Conservation (phyloP, 1,284 basidiomycete genomes). For the Leccinum pachyderme region DNA sequence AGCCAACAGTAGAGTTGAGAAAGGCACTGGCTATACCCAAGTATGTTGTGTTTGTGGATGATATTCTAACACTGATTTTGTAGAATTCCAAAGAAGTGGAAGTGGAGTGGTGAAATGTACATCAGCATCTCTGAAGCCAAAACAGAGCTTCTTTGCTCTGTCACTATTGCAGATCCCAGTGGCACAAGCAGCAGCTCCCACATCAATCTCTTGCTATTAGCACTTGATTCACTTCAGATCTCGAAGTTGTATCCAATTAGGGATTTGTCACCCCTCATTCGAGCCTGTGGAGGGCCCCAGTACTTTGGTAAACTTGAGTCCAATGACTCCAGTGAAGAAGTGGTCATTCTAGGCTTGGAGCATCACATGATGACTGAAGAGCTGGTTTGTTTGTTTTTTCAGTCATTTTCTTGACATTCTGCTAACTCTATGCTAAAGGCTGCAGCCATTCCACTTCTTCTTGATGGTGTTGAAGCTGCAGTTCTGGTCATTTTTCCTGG, state of each 20-base stretch:
- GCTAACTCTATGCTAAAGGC: constrained; percentile 38
- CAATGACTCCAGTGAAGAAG: constrained; percentile 38
- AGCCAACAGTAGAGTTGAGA: constrained; percentile 2
- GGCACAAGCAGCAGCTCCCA: constrained; percentile 45
- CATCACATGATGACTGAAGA: constrained; percentile 45
- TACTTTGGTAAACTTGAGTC: constrained; percentile 51
- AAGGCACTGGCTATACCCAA: constrained; percentile 26
- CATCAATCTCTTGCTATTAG: constrained; percentile 45
- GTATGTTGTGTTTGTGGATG: constrained; percentile 11
- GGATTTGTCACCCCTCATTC: constrained; percentile 46
- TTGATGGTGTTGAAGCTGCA: constrained; percentile 44
- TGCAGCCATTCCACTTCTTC: constrained; percentile 44
- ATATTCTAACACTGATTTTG: neutral
- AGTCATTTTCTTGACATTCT: neutral
- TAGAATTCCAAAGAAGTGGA: constrained; percentile 42
- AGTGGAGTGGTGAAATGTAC: constrained; percentile 48
- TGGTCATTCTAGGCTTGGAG: constrained; percentile 43
- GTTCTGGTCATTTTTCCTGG: constrained; percentile 46
- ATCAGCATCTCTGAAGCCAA: constrained; percentile 30
- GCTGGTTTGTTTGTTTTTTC: constrained; percentile 42
- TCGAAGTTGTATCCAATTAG: constrained; percentile 45
- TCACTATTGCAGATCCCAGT: constrained; percentile 45
- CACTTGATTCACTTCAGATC: constrained; percentile 43
- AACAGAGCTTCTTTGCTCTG: constrained; percentile 46
- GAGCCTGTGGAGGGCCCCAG: constrained; percentile 46